These are phyloP conservation scores for Cladosporium austrohemisphaericum DNA, from an alignment of 2,329 filamentous ascomycete genomes.

Conservation along the genomic window DNA sequence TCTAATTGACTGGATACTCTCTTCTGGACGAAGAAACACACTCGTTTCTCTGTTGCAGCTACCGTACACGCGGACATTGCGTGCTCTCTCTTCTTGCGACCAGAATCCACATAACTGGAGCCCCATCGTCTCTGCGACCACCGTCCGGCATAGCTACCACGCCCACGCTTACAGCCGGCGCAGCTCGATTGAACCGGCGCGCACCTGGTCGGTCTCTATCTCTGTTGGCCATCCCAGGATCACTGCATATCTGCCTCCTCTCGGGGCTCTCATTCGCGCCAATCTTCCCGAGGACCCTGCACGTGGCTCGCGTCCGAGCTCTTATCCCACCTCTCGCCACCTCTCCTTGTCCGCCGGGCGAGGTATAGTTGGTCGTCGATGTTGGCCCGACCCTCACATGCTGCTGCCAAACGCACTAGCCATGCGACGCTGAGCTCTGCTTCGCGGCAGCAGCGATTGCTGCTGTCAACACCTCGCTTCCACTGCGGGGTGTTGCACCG, in stretches of 20 bases:
- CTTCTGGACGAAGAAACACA: not conserved
- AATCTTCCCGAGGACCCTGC: not conserved
- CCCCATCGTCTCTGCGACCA: not conserved
- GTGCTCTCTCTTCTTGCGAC: not conserved
- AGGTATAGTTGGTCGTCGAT: constrained; percentile 1
- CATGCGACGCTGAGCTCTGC: not conserved
- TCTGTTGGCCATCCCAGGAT: constrained; percentile 1
- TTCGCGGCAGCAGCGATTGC: constrained; percentile 10
- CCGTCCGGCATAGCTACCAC: constrained; percentile 3
- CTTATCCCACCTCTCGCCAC: constrained; percentile 1
- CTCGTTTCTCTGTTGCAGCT: not conserved
- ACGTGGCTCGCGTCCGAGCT: not conserved
- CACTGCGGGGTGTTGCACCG: constrained; percentile 6
- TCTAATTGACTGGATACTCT: not conserved
- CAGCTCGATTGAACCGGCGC: constrained; percentile 8
- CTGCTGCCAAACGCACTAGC: constrained; percentile 14
- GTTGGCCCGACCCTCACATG: constrained; percentile 1
- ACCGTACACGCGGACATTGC: constrained; percentile 4
- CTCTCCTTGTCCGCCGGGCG: constrained; percentile 1
- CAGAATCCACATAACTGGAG: constrained; percentile 3
- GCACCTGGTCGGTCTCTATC: not conserved
- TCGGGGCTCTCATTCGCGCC: not conserved
- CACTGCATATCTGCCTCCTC: not conserved
- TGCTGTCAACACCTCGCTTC: constrained; percentile 14
- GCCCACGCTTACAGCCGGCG: constrained; percentile 9